These are phyloP conservation scores for Aspergillus floridensis DNA, from an alignment of 2,329 filamentous ascomycete genomes.

Conservation along the genomic window DNA sequence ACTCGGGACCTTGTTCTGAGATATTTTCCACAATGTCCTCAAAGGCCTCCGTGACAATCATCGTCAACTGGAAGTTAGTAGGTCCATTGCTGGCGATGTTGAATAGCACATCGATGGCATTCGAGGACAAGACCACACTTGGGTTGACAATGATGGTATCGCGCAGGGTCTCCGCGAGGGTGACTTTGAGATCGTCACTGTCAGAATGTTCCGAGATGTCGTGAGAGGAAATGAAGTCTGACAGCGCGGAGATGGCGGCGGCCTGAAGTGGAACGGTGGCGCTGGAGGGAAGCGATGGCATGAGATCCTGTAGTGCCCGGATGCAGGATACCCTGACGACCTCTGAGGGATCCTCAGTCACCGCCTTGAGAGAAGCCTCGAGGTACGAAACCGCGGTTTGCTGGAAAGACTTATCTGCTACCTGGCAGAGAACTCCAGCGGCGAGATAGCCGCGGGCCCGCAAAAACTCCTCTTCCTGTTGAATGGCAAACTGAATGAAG, in stretches of 20 bases:
- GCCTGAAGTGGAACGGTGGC: constrained; percentile 59
- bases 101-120: constrained; percentile 78
- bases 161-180: constrained; percentile 80
- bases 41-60: constrained; percentile 85
- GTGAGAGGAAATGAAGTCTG: constrained; percentile 72
- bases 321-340: constrained; percentile 91
- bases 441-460: constrained; percentile 84
- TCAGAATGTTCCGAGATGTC: constrained; percentile 82
- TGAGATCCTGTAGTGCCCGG: constrained; percentile 72
- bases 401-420: constrained; percentile 56
- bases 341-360: constrained; percentile 73
- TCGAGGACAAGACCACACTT: constrained; percentile 67
- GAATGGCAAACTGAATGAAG: constrained; percentile 75
- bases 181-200: constrained; percentile 87
- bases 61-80: constrained; percentile 84
- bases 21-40: constrained; percentile 77
- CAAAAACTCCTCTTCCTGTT: constrained; percentile 69
- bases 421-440: constrained; percentile 73
- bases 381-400: constrained; percentile 38
- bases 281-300: constrained; percentile 53
- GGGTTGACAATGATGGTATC: constrained; percentile 79
- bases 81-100: constrained; percentile 84
- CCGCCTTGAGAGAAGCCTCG: constrained; percentile 68
- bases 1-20: constrained; percentile 60
- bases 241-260: constrained; percentile 59